Conservation (phyloP, 805 yeast genomes). For the Sporopachydermia lactativora region DNA sequence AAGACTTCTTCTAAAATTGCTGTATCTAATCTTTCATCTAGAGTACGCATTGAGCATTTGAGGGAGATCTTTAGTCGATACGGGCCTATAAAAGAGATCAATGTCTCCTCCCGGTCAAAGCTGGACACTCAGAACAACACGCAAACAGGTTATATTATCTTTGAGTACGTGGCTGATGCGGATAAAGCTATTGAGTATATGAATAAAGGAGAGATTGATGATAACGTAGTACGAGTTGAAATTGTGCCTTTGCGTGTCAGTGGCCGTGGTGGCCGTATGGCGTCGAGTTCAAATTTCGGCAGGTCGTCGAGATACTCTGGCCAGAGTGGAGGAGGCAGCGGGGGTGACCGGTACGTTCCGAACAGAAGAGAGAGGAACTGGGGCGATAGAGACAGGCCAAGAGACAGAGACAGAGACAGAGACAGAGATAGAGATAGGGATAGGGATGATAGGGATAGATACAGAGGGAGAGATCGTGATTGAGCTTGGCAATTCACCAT, state of each 20-base stretch:
- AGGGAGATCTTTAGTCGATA: not conserved
- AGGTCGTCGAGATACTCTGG: not conserved
- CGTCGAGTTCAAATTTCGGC: not conserved
- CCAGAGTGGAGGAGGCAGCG: too few relatives aligned
- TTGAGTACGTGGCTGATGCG: not conserved
- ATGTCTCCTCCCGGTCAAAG: not conserved
- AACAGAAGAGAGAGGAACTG: too few relatives aligned
- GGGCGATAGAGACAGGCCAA: too few relatives aligned
- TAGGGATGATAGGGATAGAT: too few relatives aligned
- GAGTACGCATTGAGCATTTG: not conserved
- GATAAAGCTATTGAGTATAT: not conserved
- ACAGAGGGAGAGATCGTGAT: too few relatives aligned
- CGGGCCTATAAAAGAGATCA: conserved; percentile 1
- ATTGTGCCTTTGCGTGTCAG: not conserved
- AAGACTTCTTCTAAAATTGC: not conserved
- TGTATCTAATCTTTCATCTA: not conserved
- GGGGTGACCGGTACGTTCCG: not conserved
- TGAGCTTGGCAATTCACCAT: too few relatives aligned
- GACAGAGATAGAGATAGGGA: too few relatives aligned
- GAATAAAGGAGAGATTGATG: conserved; percentile 1
- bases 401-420: too few relatives aligned
- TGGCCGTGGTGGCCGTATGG: not conserved
- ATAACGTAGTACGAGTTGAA: not conserved
- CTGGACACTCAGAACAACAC: conserved; percentile 1
- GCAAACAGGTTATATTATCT: not conserved